phyloP scores from a whole-genome alignment of 176 grass and related monocot genomes.

The Chrysopogon serrulatus region DNA sequence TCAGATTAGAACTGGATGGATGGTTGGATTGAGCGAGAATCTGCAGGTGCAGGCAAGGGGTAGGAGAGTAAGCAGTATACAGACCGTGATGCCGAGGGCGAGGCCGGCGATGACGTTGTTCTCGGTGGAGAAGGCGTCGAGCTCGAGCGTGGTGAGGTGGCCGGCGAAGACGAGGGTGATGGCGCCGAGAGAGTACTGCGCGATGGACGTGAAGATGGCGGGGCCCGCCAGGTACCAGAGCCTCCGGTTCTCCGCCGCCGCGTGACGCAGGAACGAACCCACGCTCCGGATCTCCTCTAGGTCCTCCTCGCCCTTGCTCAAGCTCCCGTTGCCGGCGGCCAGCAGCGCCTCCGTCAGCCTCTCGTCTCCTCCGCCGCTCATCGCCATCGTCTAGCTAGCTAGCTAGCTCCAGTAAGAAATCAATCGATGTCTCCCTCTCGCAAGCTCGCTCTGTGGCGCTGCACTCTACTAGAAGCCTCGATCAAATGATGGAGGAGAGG shows the following conservation, averaged over 20 bases:
- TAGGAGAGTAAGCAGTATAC: too few relatives aligned
- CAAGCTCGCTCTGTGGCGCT: too few relatives aligned
- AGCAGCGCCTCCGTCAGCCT: background rate
- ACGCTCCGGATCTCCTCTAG: conserved; percentile 66
- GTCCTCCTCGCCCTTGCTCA: conserved; percentile 19
- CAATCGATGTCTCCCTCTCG: too few relatives aligned
- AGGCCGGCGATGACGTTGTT: conserved; percentile 85
- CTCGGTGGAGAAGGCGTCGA: conserved; percentile 86
- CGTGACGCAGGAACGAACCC: conserved; percentile 22
- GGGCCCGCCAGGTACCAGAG: conserved; percentile 68
- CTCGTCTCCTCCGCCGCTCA: background rate
- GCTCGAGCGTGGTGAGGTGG: conserved; percentile 83
- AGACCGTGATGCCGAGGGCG: conserved; percentile 68
- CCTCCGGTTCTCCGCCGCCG: conserved; percentile 58
- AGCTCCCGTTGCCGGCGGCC: background rate
- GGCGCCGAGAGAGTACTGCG: conserved; percentile 85
- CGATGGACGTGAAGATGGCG: conserved; percentile 76
- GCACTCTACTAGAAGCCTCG: too few relatives aligned
- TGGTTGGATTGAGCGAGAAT: too few relatives aligned
- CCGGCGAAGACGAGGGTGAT: conserved; percentile 64
- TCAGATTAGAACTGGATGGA: too few relatives aligned
- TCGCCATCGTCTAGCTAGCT: background rate
- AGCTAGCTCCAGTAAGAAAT: too few relatives aligned
- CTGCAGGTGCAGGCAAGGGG: too few relatives aligned
- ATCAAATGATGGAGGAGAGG: too few relatives aligned